A percentile compares a stretch with the other conserved stretches of the same genome.
Conservation (phyloP, 1,139 yeast species). For the Yamadazyma aaseri region DNA sequence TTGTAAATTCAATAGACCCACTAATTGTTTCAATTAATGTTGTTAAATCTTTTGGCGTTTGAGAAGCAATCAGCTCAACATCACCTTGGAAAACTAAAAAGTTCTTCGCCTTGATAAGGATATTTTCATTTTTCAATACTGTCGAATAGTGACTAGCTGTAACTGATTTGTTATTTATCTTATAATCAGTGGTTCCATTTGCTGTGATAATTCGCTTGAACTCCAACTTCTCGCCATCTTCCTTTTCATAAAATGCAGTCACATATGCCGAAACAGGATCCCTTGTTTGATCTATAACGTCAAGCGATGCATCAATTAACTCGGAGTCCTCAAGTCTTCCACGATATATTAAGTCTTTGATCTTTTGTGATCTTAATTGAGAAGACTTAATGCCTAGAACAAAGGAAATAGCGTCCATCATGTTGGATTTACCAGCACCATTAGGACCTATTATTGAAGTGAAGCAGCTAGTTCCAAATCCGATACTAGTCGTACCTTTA, state of each 20-base stretch:
- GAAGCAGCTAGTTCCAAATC: conserved; percentile 80
- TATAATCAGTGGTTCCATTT: conserved; percentile 67
- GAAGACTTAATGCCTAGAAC: conserved; percentile 83
- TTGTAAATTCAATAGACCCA: conserved; percentile 69
- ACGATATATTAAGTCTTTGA: conserved; percentile 78
- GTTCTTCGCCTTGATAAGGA: conserved; percentile 84
- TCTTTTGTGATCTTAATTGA: conserved; percentile 71
- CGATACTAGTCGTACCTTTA: conserved; percentile 70
- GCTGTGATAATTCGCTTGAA: conserved; percentile 55
- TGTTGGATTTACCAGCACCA: conserved; percentile 95
- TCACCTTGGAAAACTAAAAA: conserved; percentile 96
- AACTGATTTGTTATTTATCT: conserved; percentile 61
- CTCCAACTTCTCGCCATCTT: conserved; percentile 50
- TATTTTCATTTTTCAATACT: conserved; percentile 74
- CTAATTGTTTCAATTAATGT: conserved; percentile 76
- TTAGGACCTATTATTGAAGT: conserved; percentile 96
- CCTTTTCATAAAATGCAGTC: conserved; percentile 71
- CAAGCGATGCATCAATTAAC: conserved; percentile 17
- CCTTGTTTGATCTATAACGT: conserved; percentile 25
- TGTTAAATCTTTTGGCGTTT: conserved; percentile 75
- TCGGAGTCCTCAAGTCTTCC: conserved; percentile 12
- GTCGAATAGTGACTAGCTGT: conserved; percentile 65
- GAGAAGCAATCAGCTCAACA: conserved; percentile 90
- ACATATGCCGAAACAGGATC: conserved; percentile 69
- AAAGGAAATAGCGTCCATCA: conserved; percentile 98